Conservation (phyloP, 2,329 filamentous ascomycete species). For the Tolypocladium pustulatum region DNA sequence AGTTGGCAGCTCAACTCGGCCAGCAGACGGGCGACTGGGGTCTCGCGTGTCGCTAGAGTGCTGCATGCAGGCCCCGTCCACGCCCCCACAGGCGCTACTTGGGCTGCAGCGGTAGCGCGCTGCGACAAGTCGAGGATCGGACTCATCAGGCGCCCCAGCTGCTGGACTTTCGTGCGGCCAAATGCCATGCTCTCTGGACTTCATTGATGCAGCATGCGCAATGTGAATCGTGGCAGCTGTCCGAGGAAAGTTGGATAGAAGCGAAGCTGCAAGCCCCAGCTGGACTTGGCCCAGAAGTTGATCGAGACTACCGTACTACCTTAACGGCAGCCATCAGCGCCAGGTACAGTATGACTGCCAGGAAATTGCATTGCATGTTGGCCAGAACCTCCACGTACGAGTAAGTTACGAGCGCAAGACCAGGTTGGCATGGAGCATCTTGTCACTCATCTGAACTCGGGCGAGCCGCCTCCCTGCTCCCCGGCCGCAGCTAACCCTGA, state of each 20-base stretch:
- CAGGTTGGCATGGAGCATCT: not conserved
- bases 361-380: not conserved
- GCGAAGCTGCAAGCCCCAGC: not conserved
- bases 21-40: not conserved
- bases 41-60: no score
- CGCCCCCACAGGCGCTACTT: not conserved
- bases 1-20: not conserved
- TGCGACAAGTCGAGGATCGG: not conserved
- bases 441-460: not conserved
- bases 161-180: not conserved
- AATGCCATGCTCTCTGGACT: not conserved
- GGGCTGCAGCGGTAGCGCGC: not conserved
- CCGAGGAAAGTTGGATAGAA: not conserved
- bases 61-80: not conserved
- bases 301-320: no score
- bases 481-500: not conserved
- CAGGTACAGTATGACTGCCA: not conserved
- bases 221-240: no score
- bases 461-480: not conserved
- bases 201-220: not conserved
- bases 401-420: not conserved
- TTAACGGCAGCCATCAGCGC: not conserved
- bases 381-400: no score
- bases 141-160: not conserved
- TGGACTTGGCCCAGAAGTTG: no score